Conservation (phyloP, 345 rosid genomes). For the Citrus maxima region DNA sequence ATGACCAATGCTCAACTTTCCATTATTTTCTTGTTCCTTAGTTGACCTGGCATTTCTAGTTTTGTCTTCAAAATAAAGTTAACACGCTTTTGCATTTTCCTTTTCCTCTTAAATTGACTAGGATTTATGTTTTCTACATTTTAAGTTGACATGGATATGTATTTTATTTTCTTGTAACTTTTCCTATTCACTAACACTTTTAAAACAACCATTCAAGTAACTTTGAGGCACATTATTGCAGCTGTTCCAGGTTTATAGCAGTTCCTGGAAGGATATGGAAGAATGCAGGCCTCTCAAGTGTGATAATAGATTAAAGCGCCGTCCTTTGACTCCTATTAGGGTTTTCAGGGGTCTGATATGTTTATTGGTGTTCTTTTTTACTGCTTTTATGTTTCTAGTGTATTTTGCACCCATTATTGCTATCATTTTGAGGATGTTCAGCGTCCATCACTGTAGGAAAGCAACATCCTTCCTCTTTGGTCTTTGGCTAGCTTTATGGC, state of each 20-base stretch:
- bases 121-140: background rate
- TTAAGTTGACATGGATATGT: background rate
- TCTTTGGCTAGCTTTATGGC: constrained; percentile 80
- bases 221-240: constrained; percentile 35
- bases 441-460: constrained; percentile 52
- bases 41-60: background rate
- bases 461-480: constrained; percentile 54
- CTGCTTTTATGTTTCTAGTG: constrained; percentile 63
- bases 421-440: constrained; percentile 41
- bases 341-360: constrained; percentile 60
- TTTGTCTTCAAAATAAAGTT: background rate
- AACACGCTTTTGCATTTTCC: background rate
- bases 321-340: constrained; percentile 58
- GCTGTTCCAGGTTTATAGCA: constrained; percentile 15
- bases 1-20: background rate
- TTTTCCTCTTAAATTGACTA: background rate
- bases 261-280: constrained; percentile 45
- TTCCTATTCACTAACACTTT: background rate
- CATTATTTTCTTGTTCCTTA: background rate
- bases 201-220: constrained; percentile 12
- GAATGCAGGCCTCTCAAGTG: constrained; percentile 34
- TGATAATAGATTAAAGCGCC: constrained; percentile 43
- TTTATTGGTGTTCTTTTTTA: constrained; percentile 56
- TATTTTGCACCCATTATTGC: constrained; percentile 55
- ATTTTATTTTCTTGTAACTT: background rate